Base-by-base conservation (phyloP, 305 asterid genomes). In the Stenogyne calaminthoides region DNA sequence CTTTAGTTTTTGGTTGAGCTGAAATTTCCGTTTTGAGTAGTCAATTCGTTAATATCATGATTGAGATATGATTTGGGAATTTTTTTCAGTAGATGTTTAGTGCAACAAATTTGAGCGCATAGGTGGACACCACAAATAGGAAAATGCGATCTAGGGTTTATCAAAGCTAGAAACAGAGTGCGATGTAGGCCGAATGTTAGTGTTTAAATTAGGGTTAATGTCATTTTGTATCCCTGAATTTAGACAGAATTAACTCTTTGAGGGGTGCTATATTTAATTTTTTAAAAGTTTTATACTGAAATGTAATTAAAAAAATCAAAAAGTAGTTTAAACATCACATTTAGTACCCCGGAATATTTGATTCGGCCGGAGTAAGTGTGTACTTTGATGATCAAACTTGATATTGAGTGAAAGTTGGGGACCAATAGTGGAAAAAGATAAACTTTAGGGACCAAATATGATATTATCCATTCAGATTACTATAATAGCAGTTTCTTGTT, bases 131-230 rank as follows among this genome's bases (percentile, higher is more conserved):
- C 29, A 6, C 32, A 5, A 40, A 64, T 40, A 5, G 56, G 78
- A 40, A 52, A 60, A 25, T 62, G 52, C 51, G 11, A 47, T 67
- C 69, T 69, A 56, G 82, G 83, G 80, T 64, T 79, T 66, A 15
- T 15, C n/a, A 5, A 20, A 20, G 61, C 51, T 27, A 25, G 51
- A 46, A 59, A 40, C 47, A 15, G 12, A 29, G 46, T 32, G n/a
- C 12, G 64, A 18, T n/a, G 29, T 25, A 54, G 8, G 46, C 14
- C 5, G 8, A 39, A 37, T 39, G 0, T 25, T 36, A 25, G 20
- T 16, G 60, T 64, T 63, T 52, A 25, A 54, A 47, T 15, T 32
- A 32, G 36, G 36, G 36, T 5, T 32, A 32, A 32, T 32, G 1
- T 32, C 6, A 32, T 5, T 32, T 32, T 32, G 4, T 32, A 32